These are phyloP conservation scores for Adansonia grandidieri DNA, from an alignment of 441 rosid genomes.

Conservation along the genomic window DNA sequence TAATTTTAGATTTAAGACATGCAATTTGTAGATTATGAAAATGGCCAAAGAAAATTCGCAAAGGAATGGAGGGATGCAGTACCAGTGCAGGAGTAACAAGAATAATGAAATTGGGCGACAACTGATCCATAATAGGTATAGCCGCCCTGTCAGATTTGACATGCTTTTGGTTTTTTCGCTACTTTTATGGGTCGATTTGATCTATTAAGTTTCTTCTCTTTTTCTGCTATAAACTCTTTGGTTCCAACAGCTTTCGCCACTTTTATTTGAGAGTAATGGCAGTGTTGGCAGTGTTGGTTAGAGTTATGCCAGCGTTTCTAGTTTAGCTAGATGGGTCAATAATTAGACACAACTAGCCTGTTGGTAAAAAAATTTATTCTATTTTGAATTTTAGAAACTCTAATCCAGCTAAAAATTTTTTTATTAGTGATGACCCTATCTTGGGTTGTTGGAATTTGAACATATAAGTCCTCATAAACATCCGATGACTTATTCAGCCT, in stretches of 20 bases:
- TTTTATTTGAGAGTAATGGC: background rate
- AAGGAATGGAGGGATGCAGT: slow-evolving; percentile 27
- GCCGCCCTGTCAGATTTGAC: background rate
- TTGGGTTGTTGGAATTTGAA: background rate
- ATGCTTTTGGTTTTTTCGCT: background rate
- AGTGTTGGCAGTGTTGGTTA: background rate
- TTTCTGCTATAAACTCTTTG: background rate
- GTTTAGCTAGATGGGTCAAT: background rate
- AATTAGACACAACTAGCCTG: background rate
- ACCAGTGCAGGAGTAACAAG: slow-evolving; percentile 34
- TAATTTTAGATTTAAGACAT: background rate
- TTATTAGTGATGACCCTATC: background rate
- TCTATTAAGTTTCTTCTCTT: background rate
- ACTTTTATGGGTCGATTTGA: background rate
- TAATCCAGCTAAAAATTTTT: background rate
- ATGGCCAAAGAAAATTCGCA: slow-evolving; percentile 29
- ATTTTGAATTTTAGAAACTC: background rate
- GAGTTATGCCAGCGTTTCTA: background rate
- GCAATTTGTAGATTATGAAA: slow-evolving; percentile 11
- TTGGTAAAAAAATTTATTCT: background rate
- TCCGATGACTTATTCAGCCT: background rate
- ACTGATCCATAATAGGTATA: slow-evolving; percentile 36
- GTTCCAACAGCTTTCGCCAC: background rate
- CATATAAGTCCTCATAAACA: background rate
- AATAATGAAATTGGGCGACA: slow-evolving; percentile 22